Base-by-base conservation (phyloP, 768 basidiomycete species). In the Suillus weaverae region DNA sequence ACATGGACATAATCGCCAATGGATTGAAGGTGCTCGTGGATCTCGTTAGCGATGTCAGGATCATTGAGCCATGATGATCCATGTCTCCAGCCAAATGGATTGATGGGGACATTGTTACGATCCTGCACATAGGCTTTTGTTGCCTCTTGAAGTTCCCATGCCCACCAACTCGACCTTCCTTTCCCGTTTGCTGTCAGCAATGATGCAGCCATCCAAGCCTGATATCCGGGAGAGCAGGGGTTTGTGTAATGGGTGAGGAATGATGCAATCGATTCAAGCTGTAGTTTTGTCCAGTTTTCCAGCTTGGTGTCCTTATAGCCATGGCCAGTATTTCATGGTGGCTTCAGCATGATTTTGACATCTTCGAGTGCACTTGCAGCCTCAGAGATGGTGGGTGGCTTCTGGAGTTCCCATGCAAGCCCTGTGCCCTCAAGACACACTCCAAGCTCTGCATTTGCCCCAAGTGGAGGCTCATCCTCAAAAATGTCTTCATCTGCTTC, bases 1-100 rank as follows among this genome's bases (percentile, higher is more conserved):
- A 71, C 72, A 20, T 60, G 62, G 22, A 73, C 65, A 60, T 71
- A 73, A 51, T 70, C 72, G 8, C 72, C 70, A 46, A 69, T 44
- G 22, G 53, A 46, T 33, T 50, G 53, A 18, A 66, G 54, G 35
- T 66, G 65, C 61, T 59, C 57, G 18, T 59, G 32, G 57, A 59
- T 59, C 56, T 57, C 56, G 20, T 57, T 57, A n/a, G 56, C 18
- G 9, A 57, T 32, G 30, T 57, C 33, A 57, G 57, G 16, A 36
- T 59, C n/a, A 36, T 59, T 11, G 6, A 59, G 57, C 22, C n/a
- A 26, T 32, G 57, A 59, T 18, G 16, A 36, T n/a, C 30, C 32
- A 0, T 7, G 5, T 41, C 39, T 41, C 39, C 16, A 18, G 30
- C 57, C 57, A 59, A 39, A 39, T 35, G 57, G 57, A 22, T 59